Base-by-base conservation (phyloP, 2,329 filamentous ascomycete genomes). In the Didymella glomerata region DNA sequence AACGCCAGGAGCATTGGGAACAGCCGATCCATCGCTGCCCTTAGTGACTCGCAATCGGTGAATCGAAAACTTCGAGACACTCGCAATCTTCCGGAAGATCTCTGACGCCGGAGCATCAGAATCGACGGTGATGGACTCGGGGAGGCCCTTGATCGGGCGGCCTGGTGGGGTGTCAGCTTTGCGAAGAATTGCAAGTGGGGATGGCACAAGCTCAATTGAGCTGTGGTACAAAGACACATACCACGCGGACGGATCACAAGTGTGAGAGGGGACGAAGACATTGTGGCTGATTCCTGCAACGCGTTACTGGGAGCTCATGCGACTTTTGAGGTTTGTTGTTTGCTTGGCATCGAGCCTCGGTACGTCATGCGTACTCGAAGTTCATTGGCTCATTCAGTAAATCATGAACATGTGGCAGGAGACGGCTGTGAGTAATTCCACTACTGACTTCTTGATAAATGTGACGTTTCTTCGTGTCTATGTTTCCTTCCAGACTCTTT, bases 31-130 rank as follows among this genome's bases (percentile, higher is more conserved):
- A 79, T 89, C 87, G 64, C 83, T 86, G 61, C 83, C 86, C 71
- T 88, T 89, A 44, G 87, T 90, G 64, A 90, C 81, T 57, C 87
- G 82, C 59, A 90, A 74, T 25, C 87, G 85, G 69, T 89, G 83
- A 41, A 85, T 76, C 4, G 85, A 84, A 68, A 83, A 82, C 13
- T 81, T 80, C 32, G 86, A 82, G 54, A 81, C 78, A 53, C 79
- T 76, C 28, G 87, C 84, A 49, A 90, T 79, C 52, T 81, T 78
- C 51, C 79, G 76, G 75, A 89, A 88, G 52, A 90, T 80, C 59
- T 87, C 82, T 49, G 82, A 77, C 22, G 81, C 79, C 32, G 82
- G 80, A 54, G 82, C 83, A 68, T 83, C 78, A 51, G 82, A 73
- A 54, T 80, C 76, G 58, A 88, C 78, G 52, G 78, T 81, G 61